Percentiles rank a stretch among this genome's conserved stretches.
These are phyloP conservation scores for Starmerella etchellsii DNA, from an alignment of 805 yeast species.

Conservation along the genomic window DNA sequence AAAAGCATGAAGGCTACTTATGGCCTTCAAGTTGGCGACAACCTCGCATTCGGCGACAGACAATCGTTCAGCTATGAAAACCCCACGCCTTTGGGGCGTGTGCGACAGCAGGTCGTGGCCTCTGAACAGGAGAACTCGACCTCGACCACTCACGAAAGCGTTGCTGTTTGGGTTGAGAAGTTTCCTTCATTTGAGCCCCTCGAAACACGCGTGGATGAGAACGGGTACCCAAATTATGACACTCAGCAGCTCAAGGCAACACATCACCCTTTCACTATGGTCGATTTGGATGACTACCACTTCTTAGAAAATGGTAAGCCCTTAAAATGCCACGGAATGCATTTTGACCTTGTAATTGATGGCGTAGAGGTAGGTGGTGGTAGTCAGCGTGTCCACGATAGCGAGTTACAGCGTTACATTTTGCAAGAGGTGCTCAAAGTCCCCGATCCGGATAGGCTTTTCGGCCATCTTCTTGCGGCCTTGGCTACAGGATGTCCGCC, in stretches of 20 bases:
- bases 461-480: constrained; percentile 77
- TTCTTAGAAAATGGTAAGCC: constrained; percentile 39
- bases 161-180: constrained; percentile 63
- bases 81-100: constrained; percentile 86
- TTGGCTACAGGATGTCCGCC: constrained; percentile 93
- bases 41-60: constrained; percentile 69
- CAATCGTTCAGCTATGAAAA: constrained; percentile 63
- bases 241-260: constrained; percentile 45
- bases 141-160: constrained; percentile 14
- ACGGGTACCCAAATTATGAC: constrained; percentile 52
- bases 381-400: constrained; percentile 84
- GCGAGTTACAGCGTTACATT: constrained; percentile 59
- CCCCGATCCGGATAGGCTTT: constrained; percentile 42
- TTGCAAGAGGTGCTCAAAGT: constrained; percentile 54
- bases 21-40: constrained; percentile 47
- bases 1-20: background rate
- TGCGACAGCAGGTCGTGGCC: constrained; percentile 57
- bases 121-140: constrained; percentile 24
- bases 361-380: constrained; percentile 98
- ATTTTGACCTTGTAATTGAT: constrained; percentile 83
- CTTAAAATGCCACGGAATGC: constrained; percentile 66
- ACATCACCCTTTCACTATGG: constrained; percentile 98
- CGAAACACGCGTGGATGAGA: constrained; percentile 14
- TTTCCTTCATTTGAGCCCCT: constrained; percentile 83
- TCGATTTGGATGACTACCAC: constrained; percentile 52